Base-by-base conservation (phyloP, 1,139 yeast genomes). In the Debaryomyces fabryi region DNA sequence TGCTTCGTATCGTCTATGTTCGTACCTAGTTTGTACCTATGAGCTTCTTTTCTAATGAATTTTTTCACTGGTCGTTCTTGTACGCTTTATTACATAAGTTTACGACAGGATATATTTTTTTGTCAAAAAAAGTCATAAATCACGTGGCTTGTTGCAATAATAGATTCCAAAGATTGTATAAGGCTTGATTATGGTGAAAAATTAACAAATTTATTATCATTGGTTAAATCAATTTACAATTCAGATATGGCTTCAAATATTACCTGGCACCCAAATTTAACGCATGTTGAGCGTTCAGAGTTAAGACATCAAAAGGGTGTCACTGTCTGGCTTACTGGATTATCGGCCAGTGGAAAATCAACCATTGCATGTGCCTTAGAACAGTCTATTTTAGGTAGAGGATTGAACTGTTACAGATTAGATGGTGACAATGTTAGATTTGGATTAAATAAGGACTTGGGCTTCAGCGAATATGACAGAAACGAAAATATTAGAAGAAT, bases 341-440 rank as follows among this genome's bases (percentile, higher is more conserved):
- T 92, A 56, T 88, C 96, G 52, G 98, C 98, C 6, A 86, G 96
- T 47, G 98, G 98, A 52, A 92, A 92, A 69, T 85, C 93, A 60
- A 92, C 97, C 47, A 88, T 92, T 64, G 98, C 98, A 2, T 88
- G 96, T 67, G 97, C 96, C 6, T 78, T 92, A 51, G 98, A 92
- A 69, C 95, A 88, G 70, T 76, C 82, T 51, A 74, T 92, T 50
- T 78, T 92, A 54, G 81, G 84, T 56, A 74, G 82, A 57, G 83
- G 85, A 24, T 72, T 86, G 56, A 79, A 83, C 55, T 81, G 96
- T 27, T 92, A 92, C 72, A 83, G 98, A 66, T 76, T 92, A 55
- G 98, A 92, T 65, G 98, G 98, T 59, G 98, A 92, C 71, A 92
- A 92, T 66, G 82, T 92, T 58, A 83, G 98, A 59, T 92, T 92